Evolutionary conservation across 768 basidiomycete species (phyloP).

Genomic region (Gelatoporia subvermispora): DNA sequence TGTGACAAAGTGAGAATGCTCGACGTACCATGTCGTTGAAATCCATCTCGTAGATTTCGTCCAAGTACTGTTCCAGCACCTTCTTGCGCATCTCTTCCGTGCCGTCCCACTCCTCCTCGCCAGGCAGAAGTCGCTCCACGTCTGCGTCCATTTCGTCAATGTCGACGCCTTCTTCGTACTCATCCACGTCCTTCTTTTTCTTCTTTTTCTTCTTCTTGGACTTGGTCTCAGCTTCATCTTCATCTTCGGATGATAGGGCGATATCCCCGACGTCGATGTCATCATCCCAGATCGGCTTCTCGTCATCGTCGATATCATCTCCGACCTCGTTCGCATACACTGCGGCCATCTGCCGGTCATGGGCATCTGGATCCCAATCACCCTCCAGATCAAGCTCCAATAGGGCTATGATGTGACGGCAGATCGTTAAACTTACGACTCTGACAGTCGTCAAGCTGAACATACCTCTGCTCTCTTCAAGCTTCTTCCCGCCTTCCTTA

Average conservation of each 20-base stretch:
- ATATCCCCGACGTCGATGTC: conserved; percentile 82
- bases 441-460: background rate
- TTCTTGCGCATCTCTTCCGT: conserved; percentile 89
- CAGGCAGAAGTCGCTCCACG: conserved; percentile 45
- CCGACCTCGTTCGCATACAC: conserved; percentile 57
- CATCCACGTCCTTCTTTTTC: conserved; percentile 32
- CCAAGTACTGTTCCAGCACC: conserved; percentile 84
- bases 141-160: conserved; percentile 53
- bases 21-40: conserved; percentile 89
- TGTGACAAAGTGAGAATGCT: background rate
- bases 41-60: conserved; percentile 84
- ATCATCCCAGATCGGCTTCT: conserved; percentile 89
- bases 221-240: conserved; percentile 36
- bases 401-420: conserved; percentile 44
- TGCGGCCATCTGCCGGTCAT: conserved; percentile 77
- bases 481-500: conserved; percentile 57
- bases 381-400: conserved; percentile 79
- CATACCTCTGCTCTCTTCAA: conserved; percentile 30
- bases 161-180: conserved; percentile 44
- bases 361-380: conserved; percentile 86
- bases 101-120: conserved; percentile 74
- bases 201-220: conserved; percentile 57
- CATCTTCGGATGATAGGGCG: conserved; percentile 30
- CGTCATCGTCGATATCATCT: conserved; percentile 29
- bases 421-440: background rate